Conservation (phyloP, 2,329 filamentous ascomycete genomes). For the Diaporthe vaccinii region DNA sequence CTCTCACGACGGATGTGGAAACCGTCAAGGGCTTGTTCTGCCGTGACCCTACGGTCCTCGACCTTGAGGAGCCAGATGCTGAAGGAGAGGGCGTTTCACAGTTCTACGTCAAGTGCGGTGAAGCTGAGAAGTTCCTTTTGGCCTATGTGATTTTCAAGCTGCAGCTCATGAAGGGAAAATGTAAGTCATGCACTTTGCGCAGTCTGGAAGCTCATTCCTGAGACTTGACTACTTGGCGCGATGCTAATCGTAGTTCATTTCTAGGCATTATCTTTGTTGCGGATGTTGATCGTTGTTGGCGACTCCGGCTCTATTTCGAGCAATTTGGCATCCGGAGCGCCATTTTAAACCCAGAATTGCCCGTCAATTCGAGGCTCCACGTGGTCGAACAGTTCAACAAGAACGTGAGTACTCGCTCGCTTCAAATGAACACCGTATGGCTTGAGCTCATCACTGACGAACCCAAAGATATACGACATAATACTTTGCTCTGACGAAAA, state of each 20-base stretch:
- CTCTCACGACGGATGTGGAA: conserved; percentile 88
- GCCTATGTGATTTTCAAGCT: conserved; percentile 96
- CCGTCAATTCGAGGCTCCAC: conserved; percentile 92
- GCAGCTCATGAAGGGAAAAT: conserved; percentile 93
- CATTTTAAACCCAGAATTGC: conserved; percentile 93
- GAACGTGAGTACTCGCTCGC: conserved; percentile 65
- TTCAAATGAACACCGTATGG: too few relatives aligned
- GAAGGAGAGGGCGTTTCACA: conserved; percentile 84
- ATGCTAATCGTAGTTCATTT: conserved; percentile 2
- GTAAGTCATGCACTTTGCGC: conserved; percentile 48
- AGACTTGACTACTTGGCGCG: background rate
- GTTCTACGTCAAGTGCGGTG: conserved; percentile 91
- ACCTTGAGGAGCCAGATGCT: conserved; percentile 85
- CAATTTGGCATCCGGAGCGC: conserved; percentile 96
- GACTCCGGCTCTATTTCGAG: conserved; percentile 94
- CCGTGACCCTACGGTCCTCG: conserved; percentile 81
- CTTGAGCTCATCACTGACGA: conserved; percentile 8
- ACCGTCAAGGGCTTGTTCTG: conserved; percentile 89
- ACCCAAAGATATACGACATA: conserved; percentile 81
- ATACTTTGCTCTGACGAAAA: conserved; percentile 96
- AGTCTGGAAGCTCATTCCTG: conserved; percentile 76
- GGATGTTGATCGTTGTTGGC: conserved; percentile 89
- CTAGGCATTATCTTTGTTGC: conserved; percentile 72
- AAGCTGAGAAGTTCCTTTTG: conserved; percentile 96
- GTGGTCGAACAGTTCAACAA: conserved; percentile 98